phyloP scores from a whole-genome alignment of 176 grass and related monocot genomes.

The Canna indica region DNA sequence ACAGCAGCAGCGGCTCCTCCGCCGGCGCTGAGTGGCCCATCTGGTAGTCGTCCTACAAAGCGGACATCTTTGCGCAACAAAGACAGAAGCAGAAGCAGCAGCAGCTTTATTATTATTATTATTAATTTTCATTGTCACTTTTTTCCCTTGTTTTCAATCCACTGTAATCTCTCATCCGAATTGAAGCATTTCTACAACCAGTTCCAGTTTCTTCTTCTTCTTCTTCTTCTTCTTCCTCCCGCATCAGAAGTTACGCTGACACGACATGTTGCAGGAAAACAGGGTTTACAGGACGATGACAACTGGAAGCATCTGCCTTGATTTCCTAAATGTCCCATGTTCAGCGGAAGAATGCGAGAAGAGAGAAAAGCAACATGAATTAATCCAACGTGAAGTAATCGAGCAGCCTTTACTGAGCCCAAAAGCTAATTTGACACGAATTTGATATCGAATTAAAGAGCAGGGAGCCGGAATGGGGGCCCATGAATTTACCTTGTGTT shows the following conservation, averaged over 20 bases:
- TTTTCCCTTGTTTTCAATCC: too few species aligned
- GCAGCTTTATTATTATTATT: background rate
- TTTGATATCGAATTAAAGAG: too few species aligned
- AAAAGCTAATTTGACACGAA: too few species aligned
- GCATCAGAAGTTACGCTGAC: background rate
- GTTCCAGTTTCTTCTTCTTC: background rate
- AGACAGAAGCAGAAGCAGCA: background rate
- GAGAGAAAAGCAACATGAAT: too few species aligned
- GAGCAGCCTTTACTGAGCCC: too few species aligned
- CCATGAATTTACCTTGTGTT: too few species aligned
- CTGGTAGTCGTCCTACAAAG: background rate
- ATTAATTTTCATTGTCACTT: too few species aligned
- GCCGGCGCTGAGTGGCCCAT: conserved; percentile 25
- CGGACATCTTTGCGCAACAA: background rate
- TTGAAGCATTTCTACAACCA: background rate
- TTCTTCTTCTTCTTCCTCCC: background rate
- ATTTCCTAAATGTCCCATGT: background rate
- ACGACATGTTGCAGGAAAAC: background rate
- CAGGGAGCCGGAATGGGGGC: too few species aligned
- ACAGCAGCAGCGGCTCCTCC: background rate
- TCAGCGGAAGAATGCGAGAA: too few species aligned
- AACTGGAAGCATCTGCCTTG: background rate
- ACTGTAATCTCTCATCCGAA: background rate
- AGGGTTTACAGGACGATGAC: too few species aligned
- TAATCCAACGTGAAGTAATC: too few species aligned